Evolutionary conservation across 1,284 basidiomycete genomes (phyloP), one percentile per base, ranked within the genome.

Genomic region (Microbotryum lychnidis-dioicae): DNA sequence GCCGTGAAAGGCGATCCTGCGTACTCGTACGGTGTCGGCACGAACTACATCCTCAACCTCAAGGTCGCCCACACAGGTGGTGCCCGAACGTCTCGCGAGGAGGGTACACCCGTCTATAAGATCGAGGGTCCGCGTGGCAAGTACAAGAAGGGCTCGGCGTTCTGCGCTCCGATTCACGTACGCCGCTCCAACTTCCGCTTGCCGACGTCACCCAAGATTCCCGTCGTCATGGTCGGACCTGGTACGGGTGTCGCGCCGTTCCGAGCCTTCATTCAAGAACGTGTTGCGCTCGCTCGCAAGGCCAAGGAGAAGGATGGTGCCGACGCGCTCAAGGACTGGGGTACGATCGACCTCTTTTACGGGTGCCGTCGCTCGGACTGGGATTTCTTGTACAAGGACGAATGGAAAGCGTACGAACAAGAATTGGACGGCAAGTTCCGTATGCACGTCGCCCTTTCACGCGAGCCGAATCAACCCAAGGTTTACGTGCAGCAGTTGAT

Each of bases 191-290:
- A 92, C 14, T 98, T 98, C 85, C 83, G 94, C 59, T 79, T 98
- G 62, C 94, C 94, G 6, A 97, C 94, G 18, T 91, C 90, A 74
- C 94, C 94, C 57, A 97, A 96, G 81, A 93, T 91, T 64, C 94
- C 94, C 3, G 87, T 98, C 61, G 92, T 98, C 76, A 97, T 98
- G 94, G 84, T 98, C 74, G 94, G 94, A 58, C 94, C 94, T 62
- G 94, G 94, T 60, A 97, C 93, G 64, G 91, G 92, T 79, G 91
- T 98, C 57, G 94, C 94, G 44, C 94, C 94, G 20, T 98, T 98
- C 89, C 88, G 94, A 64, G 92, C 92, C 2, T 98, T 98, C 75
- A 84, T 98, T 8, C 96, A 98, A 78, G 94, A 98, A 76, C 89
- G 94, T 70, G 87, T 98, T 44, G 91, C 91, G 14, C 85, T 96